Conservation (phyloP, 2,329 filamentous ascomycete genomes). For the Fusarium fracticaudum region DNA sequence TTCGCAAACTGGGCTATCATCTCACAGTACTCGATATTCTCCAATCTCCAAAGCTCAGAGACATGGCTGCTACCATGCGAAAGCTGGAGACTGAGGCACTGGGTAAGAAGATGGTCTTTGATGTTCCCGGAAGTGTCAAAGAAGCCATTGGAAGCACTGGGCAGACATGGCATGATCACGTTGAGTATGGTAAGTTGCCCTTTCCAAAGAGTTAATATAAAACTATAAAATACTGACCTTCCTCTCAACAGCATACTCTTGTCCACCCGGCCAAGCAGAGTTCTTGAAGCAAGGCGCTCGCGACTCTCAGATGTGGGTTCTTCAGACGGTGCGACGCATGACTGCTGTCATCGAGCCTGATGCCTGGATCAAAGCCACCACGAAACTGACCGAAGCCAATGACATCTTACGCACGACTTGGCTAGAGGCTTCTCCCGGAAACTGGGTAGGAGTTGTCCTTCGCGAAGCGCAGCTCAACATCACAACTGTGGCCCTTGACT, state of each 20-base stretch:
- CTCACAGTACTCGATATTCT: background rate
- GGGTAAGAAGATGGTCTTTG: background rate
- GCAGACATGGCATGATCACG: background rate
- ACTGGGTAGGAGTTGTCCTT: background rate
- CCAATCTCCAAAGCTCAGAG: background rate
- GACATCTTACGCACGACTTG: background rate
- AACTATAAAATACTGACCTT: rapidly evolving
- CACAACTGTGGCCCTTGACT: background rate
- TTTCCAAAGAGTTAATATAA: rapidly evolving
- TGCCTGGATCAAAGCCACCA: background rate
- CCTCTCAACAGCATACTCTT: background rate
- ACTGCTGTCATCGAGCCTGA: background rate
- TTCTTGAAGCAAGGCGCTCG: background rate
- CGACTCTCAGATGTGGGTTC: background rate
- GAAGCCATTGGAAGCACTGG: background rate
- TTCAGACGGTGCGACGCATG: background rate
- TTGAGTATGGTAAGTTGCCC: background rate
- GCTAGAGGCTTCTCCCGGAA: background rate
- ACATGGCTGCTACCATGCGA: background rate
- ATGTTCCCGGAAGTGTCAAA: rapidly evolving
- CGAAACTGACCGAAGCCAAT: background rate
- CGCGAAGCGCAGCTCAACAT: background rate
- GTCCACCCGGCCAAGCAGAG: background rate
- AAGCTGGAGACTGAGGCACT: background rate
- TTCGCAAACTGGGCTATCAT: background rate